Evolutionary conservation across 768 basidiomycete species (phyloP), one percentile per base, ranked within the genome.

Genomic region (Tubosaeta sp.): DNA sequence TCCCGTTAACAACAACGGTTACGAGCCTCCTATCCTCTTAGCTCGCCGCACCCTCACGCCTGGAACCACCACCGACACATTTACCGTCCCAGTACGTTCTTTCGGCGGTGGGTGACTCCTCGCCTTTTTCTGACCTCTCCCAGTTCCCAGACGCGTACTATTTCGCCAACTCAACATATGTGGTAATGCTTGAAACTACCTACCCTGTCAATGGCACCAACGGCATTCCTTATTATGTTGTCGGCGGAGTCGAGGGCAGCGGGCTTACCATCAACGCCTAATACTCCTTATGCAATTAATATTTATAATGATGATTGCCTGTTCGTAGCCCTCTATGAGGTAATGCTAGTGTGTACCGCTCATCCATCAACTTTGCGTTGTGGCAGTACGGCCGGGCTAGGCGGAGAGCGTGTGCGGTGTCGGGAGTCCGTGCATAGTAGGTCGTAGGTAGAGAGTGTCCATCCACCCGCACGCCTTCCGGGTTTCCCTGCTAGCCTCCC

Each of bases 1-100:
- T n/a, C 67, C 69, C 9, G 44, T 46, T 25, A 61, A 65, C 37
- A 71, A 68, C 59, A 68, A 59, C 27, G 67, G 67, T 19, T 1
- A 59, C 29, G 69, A 68, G 22, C 61, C 67, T 34, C 63, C 60
- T 4, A 70, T 68, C 54, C 63, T 68, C 37, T 45, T 68, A 44
- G 51, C 52, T 35, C 66, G 66, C 45, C 55, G 54, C 25, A 59
- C 56, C 22, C 46, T 62, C 26, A 4, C 41, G 12, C 7, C 52
- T 13, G 54, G 52, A 8, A 50, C 32, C 11, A 59, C 43, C 17
- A 38, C 55, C 0, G 49, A 62, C 16, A 39, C 49, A 27, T 59
- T 67, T 43, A 59, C 58, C 14, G 55, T 57, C 33, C n/a, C 27
- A 50, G 65, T 69, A 50, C 27, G 7, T 25, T 42, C 19, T 33